Base-by-base conservation (phyloP, 1,139 yeast genomes). In the Hemisphaericaspora xylofermentans region DNA sequence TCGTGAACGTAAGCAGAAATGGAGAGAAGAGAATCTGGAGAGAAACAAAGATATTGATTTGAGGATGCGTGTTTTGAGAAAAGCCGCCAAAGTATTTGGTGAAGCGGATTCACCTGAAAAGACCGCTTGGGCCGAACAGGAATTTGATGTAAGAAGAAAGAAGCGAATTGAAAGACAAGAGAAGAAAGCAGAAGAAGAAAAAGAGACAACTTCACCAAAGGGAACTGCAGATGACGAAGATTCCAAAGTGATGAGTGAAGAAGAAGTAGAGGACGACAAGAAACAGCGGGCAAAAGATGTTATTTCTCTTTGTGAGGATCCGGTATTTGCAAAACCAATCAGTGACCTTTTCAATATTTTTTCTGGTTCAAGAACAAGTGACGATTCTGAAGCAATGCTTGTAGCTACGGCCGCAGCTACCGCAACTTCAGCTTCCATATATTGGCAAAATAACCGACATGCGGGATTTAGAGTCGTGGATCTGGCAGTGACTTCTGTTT, bases 31-130 rank as follows among this genome's bases (percentile, higher is more conserved):
- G 28, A 89, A 91, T 58, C 76, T 78, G 13, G 85, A 84, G 47
- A 74, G 94, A 48, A 91, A 91, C 58, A 84, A 88, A 63, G 96
- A 88, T 58, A 85, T 87, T 52, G 98, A 91, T 58, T 66, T 91
- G 44, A 74, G 95, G 40, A 79, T 87, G 1, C 70, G 98, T 41
- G 84, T 93, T 21, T 73, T 78, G 46, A 83, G 82, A 50, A 70
- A 93, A 35, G 97, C 98, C 0, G 69, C 68, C 33, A 63, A 65
- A 15, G 65, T 84, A 49, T 89, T 80, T 63, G 95, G 96, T 1
- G 73, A 69, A 10, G 69, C 64, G 3, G 81, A 74, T 5, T 71
- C 82, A 7, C 66, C 74, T 5, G 78, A 69, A 13, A 79, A 79
- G 52, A 58, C 64, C n/a, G 68, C 74, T 36, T 91, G 98, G 97